A percentile compares a stretch with the other conserved stretches of the same genome.
Evolutionary conservation across 2,329 filamentous ascomycete genomes (phyloP).

Genomic region (Decorospora gaudefroyi): DNA sequence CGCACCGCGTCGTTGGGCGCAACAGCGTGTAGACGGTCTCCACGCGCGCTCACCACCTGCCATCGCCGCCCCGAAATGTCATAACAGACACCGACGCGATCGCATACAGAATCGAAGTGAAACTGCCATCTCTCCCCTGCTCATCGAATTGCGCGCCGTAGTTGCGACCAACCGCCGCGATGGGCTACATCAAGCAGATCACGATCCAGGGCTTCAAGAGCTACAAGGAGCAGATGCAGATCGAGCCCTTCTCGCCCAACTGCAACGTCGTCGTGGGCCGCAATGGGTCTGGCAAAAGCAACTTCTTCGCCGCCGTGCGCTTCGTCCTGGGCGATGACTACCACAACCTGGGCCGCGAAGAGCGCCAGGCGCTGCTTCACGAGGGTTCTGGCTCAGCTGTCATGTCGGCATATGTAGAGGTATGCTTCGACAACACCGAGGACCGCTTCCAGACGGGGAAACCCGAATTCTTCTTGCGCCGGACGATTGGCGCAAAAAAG

Average conservation of each 20-base stretch:
- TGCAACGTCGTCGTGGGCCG: constrained; percentile 98
- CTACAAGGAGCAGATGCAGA: constrained; percentile 99
- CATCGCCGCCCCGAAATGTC: constrained; percentile 22
- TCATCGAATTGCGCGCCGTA: background rate
- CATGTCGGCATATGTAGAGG: constrained; percentile 99
- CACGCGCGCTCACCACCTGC: constrained; percentile 12
- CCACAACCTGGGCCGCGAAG: constrained; percentile 91
- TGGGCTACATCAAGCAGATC: constrained; percentile 93
- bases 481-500: constrained; percentile 96
- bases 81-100: constrained; percentile 20
- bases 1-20: constrained; percentile 30
- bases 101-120: constrained; percentile 10
- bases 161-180: constrained; percentile 25
- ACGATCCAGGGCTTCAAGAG: constrained; percentile 99
- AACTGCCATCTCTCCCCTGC: background rate
- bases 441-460: constrained; percentile 93
- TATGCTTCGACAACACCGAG: constrained; percentile 97
- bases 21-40: constrained; percentile 13
- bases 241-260: constrained; percentile 95
- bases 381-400: constrained; percentile 97
- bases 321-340: constrained; percentile 99
- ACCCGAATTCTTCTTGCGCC: constrained; percentile 84
- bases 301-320: constrained; percentile 98
- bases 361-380: constrained; percentile 93
- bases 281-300: constrained; percentile 99